Evolutionary conservation across 202 grass and related monocot species (phyloP).

Genomic region (Thinopyrum obtusiflorum): DNA sequence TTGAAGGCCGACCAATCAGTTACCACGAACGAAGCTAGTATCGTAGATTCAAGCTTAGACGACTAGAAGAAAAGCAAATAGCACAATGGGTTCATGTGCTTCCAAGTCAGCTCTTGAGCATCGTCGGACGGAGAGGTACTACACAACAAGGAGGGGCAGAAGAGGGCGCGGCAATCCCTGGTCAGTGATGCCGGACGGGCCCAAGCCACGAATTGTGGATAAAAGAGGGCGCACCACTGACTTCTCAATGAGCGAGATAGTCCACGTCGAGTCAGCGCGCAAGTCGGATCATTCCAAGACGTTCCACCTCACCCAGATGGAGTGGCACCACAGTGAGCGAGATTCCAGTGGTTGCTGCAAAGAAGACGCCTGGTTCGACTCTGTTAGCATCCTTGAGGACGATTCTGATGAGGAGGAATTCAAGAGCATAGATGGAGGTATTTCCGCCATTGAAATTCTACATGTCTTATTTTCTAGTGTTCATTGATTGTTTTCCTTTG

Average conservation of each 20-base stretch:
- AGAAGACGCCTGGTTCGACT: conserved; percentile 97
- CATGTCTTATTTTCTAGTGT: background rate
- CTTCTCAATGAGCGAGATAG: conserved; percentile 65
- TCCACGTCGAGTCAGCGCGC: conserved; percentile 55
- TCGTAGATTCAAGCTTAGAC: background rate
- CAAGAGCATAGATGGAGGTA: conserved; percentile 79
- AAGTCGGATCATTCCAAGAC: conserved; percentile 65
- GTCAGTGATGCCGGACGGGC: conserved; percentile 43
- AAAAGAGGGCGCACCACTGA: conserved; percentile 40
- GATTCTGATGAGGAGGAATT: conserved; percentile 94
- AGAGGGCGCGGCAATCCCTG: conserved; percentile 12
- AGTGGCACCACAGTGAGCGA: conserved; percentile 48
- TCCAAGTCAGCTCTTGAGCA: conserved; percentile 40
- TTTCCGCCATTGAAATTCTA: background rate
- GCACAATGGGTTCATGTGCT: conserved; percentile 51
- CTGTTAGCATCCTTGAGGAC: conserved; percentile 81
- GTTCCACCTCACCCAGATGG: conserved; percentile 75
- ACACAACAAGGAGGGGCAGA: conserved; percentile 23
- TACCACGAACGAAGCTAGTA: background rate
- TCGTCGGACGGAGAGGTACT: conserved; percentile 25
- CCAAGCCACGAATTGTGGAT: conserved; percentile 38
- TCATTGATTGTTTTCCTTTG: background rate
- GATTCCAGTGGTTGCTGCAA: conserved; percentile 57
- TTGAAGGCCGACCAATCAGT: background rate
- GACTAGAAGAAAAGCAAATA: background rate